Base-by-base conservation (phyloP, 1,284 basidiomycete genomes). In the Cutaneotrichosporon cutaneum region DNA sequence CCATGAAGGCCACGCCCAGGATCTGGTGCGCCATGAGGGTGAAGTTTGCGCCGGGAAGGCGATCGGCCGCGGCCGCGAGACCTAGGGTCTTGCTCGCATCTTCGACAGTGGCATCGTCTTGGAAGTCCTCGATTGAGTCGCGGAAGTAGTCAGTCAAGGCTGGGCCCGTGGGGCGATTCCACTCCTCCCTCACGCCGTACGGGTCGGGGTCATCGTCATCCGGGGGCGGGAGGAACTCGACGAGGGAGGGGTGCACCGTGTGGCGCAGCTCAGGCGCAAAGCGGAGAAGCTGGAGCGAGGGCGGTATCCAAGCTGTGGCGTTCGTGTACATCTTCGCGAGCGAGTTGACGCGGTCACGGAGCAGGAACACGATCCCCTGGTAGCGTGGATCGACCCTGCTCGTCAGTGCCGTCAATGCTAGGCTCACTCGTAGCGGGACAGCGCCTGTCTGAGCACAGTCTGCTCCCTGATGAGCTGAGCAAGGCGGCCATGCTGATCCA, bases 1-100 rank as follows among this genome's bases (percentile, higher is more conserved):
- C 59, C 78, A 81, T 80, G 69, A 78, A 82, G 0, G 72, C 69
- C 11, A 81, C 78, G 0, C 79, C 80, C 16, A 79, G 62, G 2
- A 71, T 64, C 61, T 71, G 79, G 68, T 81, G 79, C 10, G 78
- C 70, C 70, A 80, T 75, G 10, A 81, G 70, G 0, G 56, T 62
- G 45, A 77, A 67, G 22, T 56, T 62, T 32, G 75, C 66, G 4
- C 68, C 70, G 3, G 70, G 68, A 8, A 77, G 35, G 30, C 57
- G 56, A 30, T 68, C 69, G 0, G 70, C 55, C 14, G 72, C 30
- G 9, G 54, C 47, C 3, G 54, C 39, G 16, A 79, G 62, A 0
- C 66, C 64, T 2, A 79, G 64, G 26, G 62, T 64, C 50, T 68
- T 53, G 8, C 75, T 56, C 0, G 70, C 70, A 2, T 71, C 72